These are phyloP conservation scores for Perkinsus chesapeaki DNA, from an alignment of 169 alveolate species.

Conservation along the genomic window DNA sequence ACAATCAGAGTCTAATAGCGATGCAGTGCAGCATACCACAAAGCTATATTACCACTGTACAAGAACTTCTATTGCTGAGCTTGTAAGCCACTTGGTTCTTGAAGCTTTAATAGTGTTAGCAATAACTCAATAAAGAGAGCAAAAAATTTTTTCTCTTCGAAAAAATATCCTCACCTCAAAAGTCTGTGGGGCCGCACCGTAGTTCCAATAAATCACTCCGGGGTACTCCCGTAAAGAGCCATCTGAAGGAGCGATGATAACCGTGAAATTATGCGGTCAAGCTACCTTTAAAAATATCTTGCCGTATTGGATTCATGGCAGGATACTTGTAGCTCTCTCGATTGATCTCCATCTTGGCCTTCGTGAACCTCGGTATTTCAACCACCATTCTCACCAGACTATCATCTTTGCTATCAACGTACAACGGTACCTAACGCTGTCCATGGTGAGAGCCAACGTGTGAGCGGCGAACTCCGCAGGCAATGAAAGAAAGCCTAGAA, in stretches of 20 bases:
- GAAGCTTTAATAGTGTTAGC: not conserved
- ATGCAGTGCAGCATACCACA: too few relatives aligned
- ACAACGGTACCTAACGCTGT: not conserved
- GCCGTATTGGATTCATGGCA: slow-evolving; percentile 29
- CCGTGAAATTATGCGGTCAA: not conserved
- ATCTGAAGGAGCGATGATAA: not conserved
- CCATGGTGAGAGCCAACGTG: too few relatives aligned
- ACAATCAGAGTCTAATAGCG: too few relatives aligned
- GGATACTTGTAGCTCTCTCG: slow-evolving; percentile 17
- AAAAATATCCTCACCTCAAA: slow-evolving; percentile 87
- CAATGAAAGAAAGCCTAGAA: too few relatives aligned
- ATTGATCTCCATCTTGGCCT: slow-evolving; percentile 32
- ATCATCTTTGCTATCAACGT: not conserved
- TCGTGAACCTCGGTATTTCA: slow-evolving; percentile 28
- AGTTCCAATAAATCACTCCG: slow-evolving; percentile 75
- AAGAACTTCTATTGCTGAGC: too few relatives aligned
- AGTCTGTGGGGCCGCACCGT: slow-evolving; percentile 85
- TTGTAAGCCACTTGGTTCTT: not conserved
- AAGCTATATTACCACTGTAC: too few relatives aligned
- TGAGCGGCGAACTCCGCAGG: too few relatives aligned
- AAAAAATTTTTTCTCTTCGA: too few relatives aligned
- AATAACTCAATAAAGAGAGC: not conserved
- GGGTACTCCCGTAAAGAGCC: slow-evolving; percentile 43
- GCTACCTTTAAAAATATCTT: slow-evolving; percentile 27
- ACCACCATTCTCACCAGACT: not conserved